Evolutionary conservation across 257 asterid genomes (phyloP).

Genomic region (Ilex asprella): DNA sequence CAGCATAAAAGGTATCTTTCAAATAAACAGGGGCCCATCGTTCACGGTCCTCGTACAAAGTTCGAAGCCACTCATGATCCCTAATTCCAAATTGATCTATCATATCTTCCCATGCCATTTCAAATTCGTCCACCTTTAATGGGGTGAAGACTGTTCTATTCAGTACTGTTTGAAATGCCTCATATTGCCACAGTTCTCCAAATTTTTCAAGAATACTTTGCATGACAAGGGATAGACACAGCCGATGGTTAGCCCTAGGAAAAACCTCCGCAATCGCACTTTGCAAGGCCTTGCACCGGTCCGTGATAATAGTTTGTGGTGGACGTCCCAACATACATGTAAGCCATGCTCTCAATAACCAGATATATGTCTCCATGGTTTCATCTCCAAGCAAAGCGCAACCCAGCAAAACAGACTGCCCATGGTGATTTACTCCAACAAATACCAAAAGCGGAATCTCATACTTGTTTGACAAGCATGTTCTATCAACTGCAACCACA

Average conservation of each 20-base stretch:
- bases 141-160: constrained; percentile 33
- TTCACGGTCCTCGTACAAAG: constrained; percentile 45
- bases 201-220: constrained; percentile 24
- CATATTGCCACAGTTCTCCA: constrained; percentile 29
- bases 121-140: constrained; percentile 41
- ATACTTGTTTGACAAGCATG: constrained; percentile 26
- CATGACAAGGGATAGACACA: constrained; percentile 36
- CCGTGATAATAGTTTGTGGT: constrained; percentile 34
- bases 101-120: constrained; percentile 51
- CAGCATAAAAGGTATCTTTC: constrained; percentile 33
- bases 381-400: constrained; percentile 32
- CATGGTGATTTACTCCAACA: constrained; percentile 33
- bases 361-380: constrained; percentile 25
- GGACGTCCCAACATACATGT: constrained; percentile 35
- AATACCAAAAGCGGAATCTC: constrained; percentile 26
- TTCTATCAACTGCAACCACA: constrained; percentile 27
- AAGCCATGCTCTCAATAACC: constrained; percentile 44
- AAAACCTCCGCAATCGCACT: constrained; percentile 34
- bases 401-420: constrained; percentile 27
- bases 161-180: constrained; percentile 25
- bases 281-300: constrained; percentile 28
- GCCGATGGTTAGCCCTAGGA: constrained; percentile 30
- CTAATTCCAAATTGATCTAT: constrained; percentile 27
- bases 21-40: constrained; percentile 48
- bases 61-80: constrained; percentile 38